phyloP scores from a whole-genome alignment of 345 rosid genomes.

The Jatropha curcas region DNA sequence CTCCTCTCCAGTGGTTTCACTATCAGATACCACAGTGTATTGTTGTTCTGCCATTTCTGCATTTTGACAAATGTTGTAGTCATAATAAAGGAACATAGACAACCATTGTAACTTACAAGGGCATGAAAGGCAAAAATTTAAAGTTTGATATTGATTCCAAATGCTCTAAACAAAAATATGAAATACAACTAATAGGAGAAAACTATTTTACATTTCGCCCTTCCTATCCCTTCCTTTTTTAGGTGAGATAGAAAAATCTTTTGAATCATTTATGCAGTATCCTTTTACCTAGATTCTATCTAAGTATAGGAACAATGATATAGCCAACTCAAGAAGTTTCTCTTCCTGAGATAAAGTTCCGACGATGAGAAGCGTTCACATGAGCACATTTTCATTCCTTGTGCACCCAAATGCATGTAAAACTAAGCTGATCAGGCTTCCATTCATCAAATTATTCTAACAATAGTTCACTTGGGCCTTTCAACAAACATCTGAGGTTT shows the following conservation, averaged over 20 bases:
- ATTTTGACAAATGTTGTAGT: neutral
- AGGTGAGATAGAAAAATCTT: neutral
- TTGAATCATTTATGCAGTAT: neutral
- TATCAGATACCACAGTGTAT: slow-evolving; percentile 85
- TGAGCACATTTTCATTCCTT: neutral
- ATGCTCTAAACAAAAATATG: neutral
- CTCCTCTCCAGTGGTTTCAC: slow-evolving; percentile 75
- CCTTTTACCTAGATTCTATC: neutral
- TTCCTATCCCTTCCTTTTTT: neutral
- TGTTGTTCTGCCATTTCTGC: slow-evolving; percentile 74
- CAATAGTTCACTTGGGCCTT: slow-evolving; percentile 10
- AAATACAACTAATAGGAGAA: no score
- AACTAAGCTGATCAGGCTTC: no score
- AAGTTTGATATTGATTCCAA: neutral
- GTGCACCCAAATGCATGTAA: no score
- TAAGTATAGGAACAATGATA: neutral
- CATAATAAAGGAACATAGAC: slow-evolving; percentile 16
- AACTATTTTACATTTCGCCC: neutral
- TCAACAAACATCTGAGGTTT: slow-evolving; percentile 33
- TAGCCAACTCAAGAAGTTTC: neutral
- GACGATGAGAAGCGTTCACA: neutral
- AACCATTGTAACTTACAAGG: no score
- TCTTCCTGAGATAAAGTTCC: neutral
- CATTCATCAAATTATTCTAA: neutral
- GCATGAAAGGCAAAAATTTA: neutral